These are phyloP conservation scores for Aspergillus brasiliensis DNA, from an alignment of 2,329 filamentous ascomycete genomes.

Conservation along the genomic window DNA sequence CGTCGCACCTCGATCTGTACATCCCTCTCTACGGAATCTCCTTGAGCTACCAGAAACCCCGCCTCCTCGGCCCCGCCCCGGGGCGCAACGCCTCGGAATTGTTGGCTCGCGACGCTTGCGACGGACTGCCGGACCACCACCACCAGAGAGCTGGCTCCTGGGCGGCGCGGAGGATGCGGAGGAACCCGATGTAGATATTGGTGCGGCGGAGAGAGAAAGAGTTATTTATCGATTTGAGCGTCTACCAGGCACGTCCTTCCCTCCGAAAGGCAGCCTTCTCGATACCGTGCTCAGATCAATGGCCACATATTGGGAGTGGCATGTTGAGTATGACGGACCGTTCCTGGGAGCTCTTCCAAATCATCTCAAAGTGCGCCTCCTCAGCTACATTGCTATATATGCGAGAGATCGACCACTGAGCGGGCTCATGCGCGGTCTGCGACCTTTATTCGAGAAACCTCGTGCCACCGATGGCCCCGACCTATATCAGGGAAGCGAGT, in stretches of 20 bases:
- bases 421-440: constrained; percentile 48
- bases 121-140: constrained; percentile 47
- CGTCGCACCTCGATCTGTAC: constrained; percentile 41
- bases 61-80: constrained; percentile 44
- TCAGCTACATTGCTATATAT: constrained; percentile 60
- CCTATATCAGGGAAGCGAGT: constrained; percentile 29
- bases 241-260: constrained; percentile 44
- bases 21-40: constrained; percentile 48
- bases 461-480: constrained; percentile 17
- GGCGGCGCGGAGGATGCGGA: constrained; percentile 16
- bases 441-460: constrained; percentile 49
- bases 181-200: constrained; percentile 12
- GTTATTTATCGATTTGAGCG: constrained; percentile 38
- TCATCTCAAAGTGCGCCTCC: constrained; percentile 53
- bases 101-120: constrained; percentile 39
- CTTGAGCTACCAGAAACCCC: constrained; percentile 48
- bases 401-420: constrained; percentile 45
- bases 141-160: constrained; percentile 49
- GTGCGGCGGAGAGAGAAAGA: constrained; percentile 20
- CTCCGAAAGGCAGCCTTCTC: constrained; percentile 47
- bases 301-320: constrained; percentile 58
- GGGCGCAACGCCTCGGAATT: constrained; percentile 29
- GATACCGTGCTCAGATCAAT: constrained; percentile 57
- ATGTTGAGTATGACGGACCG: constrained; percentile 59
- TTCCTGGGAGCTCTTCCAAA: constrained; percentile 56